Evolutionary conservation across 805 yeast genomes (phyloP), one percentile per base, ranked within the genome.

Genomic region (Starmerella stigmatis): DNA sequence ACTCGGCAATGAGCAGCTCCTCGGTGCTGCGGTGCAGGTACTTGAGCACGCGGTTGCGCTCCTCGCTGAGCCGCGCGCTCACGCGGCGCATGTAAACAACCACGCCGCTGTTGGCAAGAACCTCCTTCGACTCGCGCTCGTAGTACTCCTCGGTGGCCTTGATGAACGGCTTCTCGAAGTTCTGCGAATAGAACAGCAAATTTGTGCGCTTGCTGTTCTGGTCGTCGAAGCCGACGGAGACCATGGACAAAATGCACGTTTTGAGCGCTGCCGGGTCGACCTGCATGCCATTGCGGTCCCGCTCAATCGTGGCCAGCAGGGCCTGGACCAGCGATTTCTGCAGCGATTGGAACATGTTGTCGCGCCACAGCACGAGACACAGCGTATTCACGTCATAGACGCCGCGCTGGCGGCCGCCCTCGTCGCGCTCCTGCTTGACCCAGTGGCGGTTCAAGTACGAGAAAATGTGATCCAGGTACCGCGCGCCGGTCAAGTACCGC

Each of bases 381-480:
- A 92, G 69, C 4, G 96, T 86, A 60, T 86, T 80, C 19, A 94
- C 94, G 63, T 92, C 98, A 63, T 78, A 86, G 37, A 92, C 79
- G 58, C 85, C 86, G 52, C 86, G 74, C 57, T 85, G 76, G 17
- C 58, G 50, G 16, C 56, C 57, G 15, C 96, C 96, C 61, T 89
- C 96, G 34, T 86, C 81, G 59, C 97, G 74, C 64, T 89, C 97
- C 59, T 94, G 88, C 56, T 82, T 83, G 35, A 94, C 96, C 98
- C 98, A 92, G 65, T 89, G 92, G 50, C 97, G 75, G 64, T 92
- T 92, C 75, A 92, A 78, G 64, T 92, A 92, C 62, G 89, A 96
- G 58, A 92, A 84, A 5, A 94, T 88, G 61, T 94, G 92, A 62
- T 86, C 86, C 61, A 92, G 66, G 63, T 85, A 83, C 13, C 86